A percentile compares a stretch with the other conserved stretches of the same genome.
Evolutionary conservation across 176 grass and related monocot genomes (phyloP).

Genomic region (Hordeum marinum): DNA sequence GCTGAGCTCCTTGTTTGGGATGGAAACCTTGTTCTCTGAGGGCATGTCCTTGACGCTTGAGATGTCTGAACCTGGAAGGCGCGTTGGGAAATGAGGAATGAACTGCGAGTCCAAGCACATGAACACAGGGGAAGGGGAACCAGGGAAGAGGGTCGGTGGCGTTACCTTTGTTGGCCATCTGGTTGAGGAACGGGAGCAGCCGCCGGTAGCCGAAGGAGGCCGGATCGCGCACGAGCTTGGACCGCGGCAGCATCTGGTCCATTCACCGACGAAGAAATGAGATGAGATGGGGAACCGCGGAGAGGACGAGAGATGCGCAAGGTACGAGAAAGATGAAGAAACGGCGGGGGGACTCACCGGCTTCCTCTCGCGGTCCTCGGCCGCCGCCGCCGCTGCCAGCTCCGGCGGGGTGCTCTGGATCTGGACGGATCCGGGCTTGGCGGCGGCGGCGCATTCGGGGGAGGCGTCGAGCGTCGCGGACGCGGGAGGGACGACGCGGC

Average conservation of each 20-base stretch:
- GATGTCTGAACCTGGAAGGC: neutral
- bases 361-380: constrained; percentile 12
- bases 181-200: constrained; percentile 44
- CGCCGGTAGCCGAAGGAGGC: constrained; percentile 50
- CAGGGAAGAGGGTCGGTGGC: neutral
- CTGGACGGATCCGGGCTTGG: neutral
- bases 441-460: neutral
- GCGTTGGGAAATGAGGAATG: neutral
- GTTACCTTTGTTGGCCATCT: constrained; percentile 38
- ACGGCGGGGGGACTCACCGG: neutral
- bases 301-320: neutral
- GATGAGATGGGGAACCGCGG: neutral
- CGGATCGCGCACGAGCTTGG: constrained; percentile 38
- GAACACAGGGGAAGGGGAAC: neutral
- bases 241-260: constrained; percentile 26
- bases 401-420: constrained; percentile 27
- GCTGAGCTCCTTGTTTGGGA: neutral
- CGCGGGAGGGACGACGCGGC: constrained; percentile 51
- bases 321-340: neutral
- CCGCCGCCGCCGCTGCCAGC: neutral
- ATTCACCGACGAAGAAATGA: neutral
- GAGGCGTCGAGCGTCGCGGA: constrained; percentile 22
- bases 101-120: neutral
- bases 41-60: neutral
- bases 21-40: neutral